Base-by-base conservation (phyloP, 2,329 filamentous ascomycete genomes). In the Microdochium trichocladiopsis region DNA sequence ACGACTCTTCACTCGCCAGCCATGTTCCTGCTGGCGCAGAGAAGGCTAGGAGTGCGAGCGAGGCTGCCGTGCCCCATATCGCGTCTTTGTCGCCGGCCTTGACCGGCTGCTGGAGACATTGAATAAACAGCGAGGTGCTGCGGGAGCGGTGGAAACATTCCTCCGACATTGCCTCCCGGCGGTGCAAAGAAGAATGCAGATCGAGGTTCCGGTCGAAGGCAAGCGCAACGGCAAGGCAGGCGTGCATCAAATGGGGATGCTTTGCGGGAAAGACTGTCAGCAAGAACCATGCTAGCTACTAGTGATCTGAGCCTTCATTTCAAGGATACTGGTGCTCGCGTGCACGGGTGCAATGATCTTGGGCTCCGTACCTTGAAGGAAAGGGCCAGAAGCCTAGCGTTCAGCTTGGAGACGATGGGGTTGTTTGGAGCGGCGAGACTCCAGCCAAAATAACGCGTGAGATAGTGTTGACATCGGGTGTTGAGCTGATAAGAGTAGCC, bases 211-310 rank as follows among this genome's bases (percentile, higher is more conserved):
- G 68, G 33, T 71, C 69, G 48, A 76, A 74, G 22, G 68, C 60
- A 12, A 71, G 55, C 0, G 72, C 68, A 28, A 75, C 68, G 0
- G 71, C 72, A 4, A 77, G 56, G 8, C 67, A 70, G 25, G 72
- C 72, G 51, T 77, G 74, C 72, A 76, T 75, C 18, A 77, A 56
- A 41, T 62, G 73, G 2, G 74, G 73, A 50, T 74, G 53, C 73
- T 66, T 51, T 8, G 41, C 22, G 21, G 41, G 33, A n/a, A 21
- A 5, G 41, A 10, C 5, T 8, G 16, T 45, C 16, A 18, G 16
- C 6, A 45, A 3, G n/a, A 45, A 21, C 5, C 11, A 14, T 41
- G 28, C 28, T 31, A 31, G 28, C 14, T 31, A 14, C 28, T 31
- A 8, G 28, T 31, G 28, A 31, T 31, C 28, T 31, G 28, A 31